phyloP scores from a whole-genome alignment of 768 basidiomycete genomes.

The Boletus rubroflammeus region DNA sequence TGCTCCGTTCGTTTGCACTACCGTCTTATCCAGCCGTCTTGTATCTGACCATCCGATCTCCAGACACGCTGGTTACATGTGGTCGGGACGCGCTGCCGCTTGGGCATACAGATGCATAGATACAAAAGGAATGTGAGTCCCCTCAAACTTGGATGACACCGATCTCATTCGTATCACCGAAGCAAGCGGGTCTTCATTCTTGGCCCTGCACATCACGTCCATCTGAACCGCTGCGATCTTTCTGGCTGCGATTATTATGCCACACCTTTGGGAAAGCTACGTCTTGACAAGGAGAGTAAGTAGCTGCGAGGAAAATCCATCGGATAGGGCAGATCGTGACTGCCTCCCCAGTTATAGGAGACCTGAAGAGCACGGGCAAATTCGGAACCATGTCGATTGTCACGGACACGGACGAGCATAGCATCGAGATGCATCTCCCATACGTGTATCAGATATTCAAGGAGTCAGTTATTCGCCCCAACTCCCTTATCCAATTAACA shows the following conservation, averaged over 20 bases:
- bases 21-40: background rate
- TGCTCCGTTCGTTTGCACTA: slow-evolving; percentile 68
- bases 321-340: slow-evolving; percentile 5
- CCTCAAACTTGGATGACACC: background rate
- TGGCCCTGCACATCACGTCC: slow-evolving; percentile 92
- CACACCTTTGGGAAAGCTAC: slow-evolving; percentile 82
- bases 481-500: slow-evolving; percentile 1
- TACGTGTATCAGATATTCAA: slow-evolving; percentile 84
- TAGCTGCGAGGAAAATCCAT: slow-evolving; percentile 1
- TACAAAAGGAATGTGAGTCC: slow-evolving; percentile 68
- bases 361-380: slow-evolving; percentile 25
- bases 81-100: slow-evolving; percentile 90
- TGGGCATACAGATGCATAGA: slow-evolving; percentile 96
- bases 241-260: slow-evolving; percentile 73
- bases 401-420: slow-evolving; percentile 93
- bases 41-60: slow-evolving; percentile 7
- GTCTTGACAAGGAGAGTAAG: slow-evolving; percentile 77
- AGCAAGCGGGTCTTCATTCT: slow-evolving; percentile 93
- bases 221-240: slow-evolving; percentile 83
- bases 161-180: slow-evolving; percentile 9
- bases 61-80: slow-evolving; percentile 95
- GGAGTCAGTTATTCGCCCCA: slow-evolving; percentile 45
- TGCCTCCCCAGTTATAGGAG: slow-evolving; percentile 11
- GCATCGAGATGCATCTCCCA: slow-evolving; percentile 96
- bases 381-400: slow-evolving; percentile 64